A percentile compares a stretch with the other conserved stretches of the same genome.
phyloP scores from a whole-genome alignment of 2,329 filamentous ascomycete genomes.

The Achaetomium macrosporum region DNA sequence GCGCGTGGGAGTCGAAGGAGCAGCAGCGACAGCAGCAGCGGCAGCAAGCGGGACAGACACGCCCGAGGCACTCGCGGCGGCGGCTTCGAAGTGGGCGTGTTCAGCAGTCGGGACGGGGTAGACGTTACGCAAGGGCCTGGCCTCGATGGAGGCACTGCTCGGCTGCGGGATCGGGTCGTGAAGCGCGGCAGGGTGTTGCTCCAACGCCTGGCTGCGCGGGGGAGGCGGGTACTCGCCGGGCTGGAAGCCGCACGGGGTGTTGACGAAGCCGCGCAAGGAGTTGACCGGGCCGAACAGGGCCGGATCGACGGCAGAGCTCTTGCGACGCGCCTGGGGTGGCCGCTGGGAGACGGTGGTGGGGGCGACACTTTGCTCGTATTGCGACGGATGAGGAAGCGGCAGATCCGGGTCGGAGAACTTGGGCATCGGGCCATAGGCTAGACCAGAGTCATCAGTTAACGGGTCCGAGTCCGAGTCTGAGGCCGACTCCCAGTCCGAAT shows the following conservation, averaged over 20 bases:
- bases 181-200: conserved; percentile 30
- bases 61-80: conserved; percentile 45
- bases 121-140: conserved; percentile 52
- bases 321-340: conserved; percentile 31
- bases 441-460: conserved; percentile 34
- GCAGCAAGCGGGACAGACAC: conserved; percentile 30
- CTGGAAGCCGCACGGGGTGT: conserved; percentile 50
- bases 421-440: conserved; percentile 38
- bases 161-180: conserved; percentile 31
- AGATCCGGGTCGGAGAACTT: conserved; percentile 24
- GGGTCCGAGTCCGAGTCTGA: conserved; percentile 37
- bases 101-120: conserved; percentile 64
- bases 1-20: conserved; percentile 10
- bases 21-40: not conserved
- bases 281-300: conserved; percentile 55
- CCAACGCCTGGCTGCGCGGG: conserved; percentile 22
- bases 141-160: conserved; percentile 34
- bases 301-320: conserved; percentile 51
- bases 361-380: conserved; percentile 31
- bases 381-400: conserved; percentile 30
- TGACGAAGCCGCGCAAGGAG: conserved; percentile 52
- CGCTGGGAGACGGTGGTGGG: conserved; percentile 28
- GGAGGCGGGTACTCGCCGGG: conserved; percentile 24
- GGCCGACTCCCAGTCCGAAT: conserved; percentile 53
- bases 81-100: conserved; percentile 54